Conservation (phyloP, 2,329 filamentous ascomycete genomes). For the Claviceps capensis region DNA sequence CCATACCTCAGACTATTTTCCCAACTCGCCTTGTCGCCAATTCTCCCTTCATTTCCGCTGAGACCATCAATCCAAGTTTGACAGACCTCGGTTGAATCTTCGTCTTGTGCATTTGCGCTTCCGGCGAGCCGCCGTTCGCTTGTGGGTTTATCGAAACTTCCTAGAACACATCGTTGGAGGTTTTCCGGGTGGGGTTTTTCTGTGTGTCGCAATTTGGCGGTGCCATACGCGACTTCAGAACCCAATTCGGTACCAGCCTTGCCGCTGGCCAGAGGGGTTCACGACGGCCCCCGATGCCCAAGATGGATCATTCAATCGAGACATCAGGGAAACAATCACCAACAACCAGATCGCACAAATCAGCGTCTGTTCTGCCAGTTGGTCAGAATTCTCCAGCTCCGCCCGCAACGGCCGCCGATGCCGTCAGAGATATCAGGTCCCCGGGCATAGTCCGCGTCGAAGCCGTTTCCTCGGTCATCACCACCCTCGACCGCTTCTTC, state of each 20-base stretch:
- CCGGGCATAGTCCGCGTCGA: slow-evolving; percentile 48
- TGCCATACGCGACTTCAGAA: not conserved
- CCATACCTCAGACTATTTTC: not conserved
- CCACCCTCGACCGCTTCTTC: slow-evolving; percentile 34
- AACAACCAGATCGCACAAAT: slow-evolving; percentile 3
- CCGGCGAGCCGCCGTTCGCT: not conserved
- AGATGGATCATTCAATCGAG: not conserved
- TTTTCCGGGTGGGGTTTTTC: not conserved
- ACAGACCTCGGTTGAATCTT: not conserved
- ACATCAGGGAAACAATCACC: not conserved
- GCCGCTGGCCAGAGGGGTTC: not conserved
- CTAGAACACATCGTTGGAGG: not conserved
- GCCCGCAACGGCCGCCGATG: slow-evolving; percentile 11
- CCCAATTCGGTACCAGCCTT: not conserved
- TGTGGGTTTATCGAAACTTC: not conserved
- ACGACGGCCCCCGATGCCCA: not conserved
- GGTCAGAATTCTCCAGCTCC: not conserved
- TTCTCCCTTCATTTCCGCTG: not conserved
- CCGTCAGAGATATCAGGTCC: slow-evolving; percentile 21
- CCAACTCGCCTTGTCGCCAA: not conserved
- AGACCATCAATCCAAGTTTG: not conserved
- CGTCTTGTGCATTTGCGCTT: not conserved
- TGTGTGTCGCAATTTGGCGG: not conserved
- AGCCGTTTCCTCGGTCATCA: slow-evolving; percentile 39
- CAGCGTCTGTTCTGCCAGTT: not conserved